phyloP scores from a whole-genome alignment of 805 yeast genomes.

The Yarrowia yakushimensis region DNA sequence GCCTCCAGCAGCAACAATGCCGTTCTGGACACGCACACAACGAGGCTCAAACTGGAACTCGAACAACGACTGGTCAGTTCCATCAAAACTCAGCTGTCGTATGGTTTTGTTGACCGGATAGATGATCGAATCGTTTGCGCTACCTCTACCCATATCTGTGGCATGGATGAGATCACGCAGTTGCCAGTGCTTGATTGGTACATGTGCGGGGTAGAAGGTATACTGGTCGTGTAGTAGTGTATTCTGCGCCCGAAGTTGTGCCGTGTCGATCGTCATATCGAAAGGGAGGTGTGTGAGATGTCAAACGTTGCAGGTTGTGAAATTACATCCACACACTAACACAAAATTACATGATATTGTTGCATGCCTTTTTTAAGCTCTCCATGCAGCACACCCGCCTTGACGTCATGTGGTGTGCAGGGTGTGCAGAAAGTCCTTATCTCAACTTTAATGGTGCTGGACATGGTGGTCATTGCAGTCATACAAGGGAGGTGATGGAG shows the following conservation, averaged over 20 bases:
- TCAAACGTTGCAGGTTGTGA: background rate
- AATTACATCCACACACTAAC: background rate
- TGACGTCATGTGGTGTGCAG: constrained; percentile 18
- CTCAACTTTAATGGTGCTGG: constrained; percentile 19
- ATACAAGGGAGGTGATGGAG: too few species aligned
- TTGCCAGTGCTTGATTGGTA: constrained; percentile 61
- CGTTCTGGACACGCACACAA: constrained; percentile 59
- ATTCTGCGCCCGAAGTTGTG: constrained; percentile 19
- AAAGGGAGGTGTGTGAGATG: background rate
- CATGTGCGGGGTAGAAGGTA: constrained; percentile 20
- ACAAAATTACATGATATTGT: constrained; percentile 12
- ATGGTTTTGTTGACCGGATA: constrained; percentile 59
- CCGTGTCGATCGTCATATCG: constrained; percentile 19
- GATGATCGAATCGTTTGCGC: constrained; percentile 44
- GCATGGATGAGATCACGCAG: constrained; percentile 66
- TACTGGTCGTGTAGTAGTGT: constrained; percentile 22
- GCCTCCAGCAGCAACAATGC: constrained; percentile 51
- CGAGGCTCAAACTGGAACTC: constrained; percentile 64
- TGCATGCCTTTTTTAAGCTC: background rate
- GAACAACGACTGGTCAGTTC: constrained; percentile 42
- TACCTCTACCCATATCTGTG: constrained; percentile 34
- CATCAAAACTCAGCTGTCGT: constrained; percentile 44
- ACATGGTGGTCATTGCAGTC: too few species aligned
- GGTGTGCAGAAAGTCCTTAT: background rate
- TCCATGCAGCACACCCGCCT: background rate